These are phyloP conservation scores for Vinca minor DNA, from an alignment of 257 asterid species.

Conservation along the genomic window DNA sequence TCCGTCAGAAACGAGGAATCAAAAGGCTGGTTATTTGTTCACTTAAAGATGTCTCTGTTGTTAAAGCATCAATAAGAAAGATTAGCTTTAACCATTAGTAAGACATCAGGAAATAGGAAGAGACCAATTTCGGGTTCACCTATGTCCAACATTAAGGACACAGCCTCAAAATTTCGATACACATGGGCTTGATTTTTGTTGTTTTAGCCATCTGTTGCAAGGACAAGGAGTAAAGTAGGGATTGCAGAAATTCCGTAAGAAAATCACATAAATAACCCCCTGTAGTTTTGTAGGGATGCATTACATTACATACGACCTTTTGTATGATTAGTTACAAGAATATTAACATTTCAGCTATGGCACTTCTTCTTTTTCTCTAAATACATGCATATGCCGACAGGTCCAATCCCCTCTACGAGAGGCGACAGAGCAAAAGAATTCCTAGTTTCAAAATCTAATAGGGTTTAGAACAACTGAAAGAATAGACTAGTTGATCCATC, in stretches of 20 bases:
- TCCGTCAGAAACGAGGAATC: not conserved
- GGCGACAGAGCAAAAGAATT: constrained; percentile 30
- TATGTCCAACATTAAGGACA: too few species aligned
- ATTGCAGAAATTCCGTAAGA: not conserved
- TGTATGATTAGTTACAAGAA: constrained; percentile 7
- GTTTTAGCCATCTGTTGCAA: too few species aligned
- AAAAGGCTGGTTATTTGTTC: not conserved
- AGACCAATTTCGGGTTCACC: too few species aligned
- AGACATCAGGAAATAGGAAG: too few species aligned
- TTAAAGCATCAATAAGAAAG: not conserved
- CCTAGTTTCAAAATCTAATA: constrained; percentile 1
- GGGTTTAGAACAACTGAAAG: constrained; percentile 56
- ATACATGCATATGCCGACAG: too few species aligned
- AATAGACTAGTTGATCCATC: constrained; percentile 72
- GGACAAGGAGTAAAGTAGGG: not conserved
- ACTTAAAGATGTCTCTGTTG: not conserved
- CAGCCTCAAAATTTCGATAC: too few species aligned
- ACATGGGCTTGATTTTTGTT: too few species aligned
- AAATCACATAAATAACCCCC: not conserved
- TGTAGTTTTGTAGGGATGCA: not conserved
- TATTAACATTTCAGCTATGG: not conserved
- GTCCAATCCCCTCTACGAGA: too few species aligned
- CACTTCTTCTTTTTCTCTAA: not conserved
- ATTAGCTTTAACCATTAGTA: not conserved
- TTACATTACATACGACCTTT: constrained; percentile 5